Base-by-base conservation (phyloP, 2,329 filamentous ascomycete genomes). In the Clonostachys solani region DNA sequence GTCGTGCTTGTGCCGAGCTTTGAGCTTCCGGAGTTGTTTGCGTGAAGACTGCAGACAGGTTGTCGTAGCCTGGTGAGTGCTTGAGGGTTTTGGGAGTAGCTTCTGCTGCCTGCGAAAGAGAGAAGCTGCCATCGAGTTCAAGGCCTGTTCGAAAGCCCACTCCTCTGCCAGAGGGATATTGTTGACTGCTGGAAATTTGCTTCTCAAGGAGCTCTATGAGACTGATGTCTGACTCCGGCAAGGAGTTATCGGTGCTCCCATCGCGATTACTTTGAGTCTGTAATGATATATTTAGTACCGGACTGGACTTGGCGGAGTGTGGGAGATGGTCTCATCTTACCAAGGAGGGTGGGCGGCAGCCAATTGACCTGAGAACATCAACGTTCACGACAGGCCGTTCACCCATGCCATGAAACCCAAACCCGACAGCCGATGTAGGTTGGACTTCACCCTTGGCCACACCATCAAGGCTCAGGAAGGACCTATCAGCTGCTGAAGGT, bases 381-480 rank as follows among this genome's bases (percentile, higher is more conserved):
- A 63, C 66, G 49, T 74, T 59, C 12, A 65, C 58, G 5, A 77
- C 49, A 2, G 77, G 78, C n/a, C 77, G 62, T 7, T 59, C 56
- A 23, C 68, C 56, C 34, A 66, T 45, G 6, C 66, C 54, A 44
- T 77, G 69, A 49, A 83, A 83, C 13, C 78, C 74, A 52, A 71
- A 82, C 2, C 76, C 79, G 2, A 67, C 63, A 7, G 73, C 74
- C 5, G 71, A 74, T 5, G 70, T 73, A 6, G 76, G 67, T 1
- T 71, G 69, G 5, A 81, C 62, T 43, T 80, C 74, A 7, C 69
- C 77, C 18, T 73, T 60, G n/a, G 65, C 58, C 18, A 83, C 63
- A 5, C 68, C 73, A 50, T 78, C 60, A 16, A 83, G 61, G 52
- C 74, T 77, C 18, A 82, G 59, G 49, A 64, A 78, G 2, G 71